These are phyloP conservation scores for Didymella keratinophila DNA, from an alignment of 2,329 filamentous ascomycete species.

Conservation along the genomic window DNA sequence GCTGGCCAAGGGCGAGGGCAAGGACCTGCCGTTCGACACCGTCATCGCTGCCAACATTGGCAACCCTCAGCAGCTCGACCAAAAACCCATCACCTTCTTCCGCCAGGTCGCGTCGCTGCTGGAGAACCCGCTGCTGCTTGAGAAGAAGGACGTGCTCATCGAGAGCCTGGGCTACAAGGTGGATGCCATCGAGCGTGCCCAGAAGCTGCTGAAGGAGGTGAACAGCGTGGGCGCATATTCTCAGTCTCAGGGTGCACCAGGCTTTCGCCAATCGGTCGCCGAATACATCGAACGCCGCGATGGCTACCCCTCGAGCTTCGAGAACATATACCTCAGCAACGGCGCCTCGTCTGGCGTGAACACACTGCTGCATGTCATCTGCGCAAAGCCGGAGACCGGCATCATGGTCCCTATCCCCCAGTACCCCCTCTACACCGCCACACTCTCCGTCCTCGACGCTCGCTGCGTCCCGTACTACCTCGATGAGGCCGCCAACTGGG, in stretches of 20 bases:
- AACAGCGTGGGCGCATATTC: conserved; percentile 97
- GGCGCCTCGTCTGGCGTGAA: conserved; percentile 95
- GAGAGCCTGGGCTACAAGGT: conserved; percentile 82
- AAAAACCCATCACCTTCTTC: conserved; percentile 99
- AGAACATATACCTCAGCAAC: conserved; percentile 87
- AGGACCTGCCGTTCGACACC: conserved; percentile 80
- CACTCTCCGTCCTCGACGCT: conserved; percentile 83
- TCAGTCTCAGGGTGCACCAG: conserved; percentile 86
- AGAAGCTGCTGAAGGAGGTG: conserved; percentile 79
- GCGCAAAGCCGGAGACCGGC: conserved; percentile 76
- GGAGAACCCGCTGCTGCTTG: conserved; percentile 85
- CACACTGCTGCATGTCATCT: conserved; percentile 90
- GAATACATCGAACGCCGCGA: conserved; percentile 93
- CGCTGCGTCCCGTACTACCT: conserved; percentile 92
- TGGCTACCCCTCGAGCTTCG: conserved; percentile 81
- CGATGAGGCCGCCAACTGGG: conserved; percentile 86
- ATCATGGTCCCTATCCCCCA: conserved; percentile 95
- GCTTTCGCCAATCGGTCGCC: conserved; percentile 87
- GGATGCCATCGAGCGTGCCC: conserved; percentile 86
- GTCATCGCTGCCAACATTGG: conserved; percentile 98
- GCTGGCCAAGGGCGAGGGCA: conserved; percentile 67
- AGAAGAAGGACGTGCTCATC: conserved; percentile 81
- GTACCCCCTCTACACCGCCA: conserved; percentile 97
- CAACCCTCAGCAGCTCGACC: conserved; percentile 97
- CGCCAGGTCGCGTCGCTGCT: conserved; percentile 92